Percentiles rank a stretch among this genome's conserved stretches.
Evolutionary conservation across 2,329 filamentous ascomycete genomes (phyloP).

Genomic region (Colletotrichum sansevieriae): DNA sequence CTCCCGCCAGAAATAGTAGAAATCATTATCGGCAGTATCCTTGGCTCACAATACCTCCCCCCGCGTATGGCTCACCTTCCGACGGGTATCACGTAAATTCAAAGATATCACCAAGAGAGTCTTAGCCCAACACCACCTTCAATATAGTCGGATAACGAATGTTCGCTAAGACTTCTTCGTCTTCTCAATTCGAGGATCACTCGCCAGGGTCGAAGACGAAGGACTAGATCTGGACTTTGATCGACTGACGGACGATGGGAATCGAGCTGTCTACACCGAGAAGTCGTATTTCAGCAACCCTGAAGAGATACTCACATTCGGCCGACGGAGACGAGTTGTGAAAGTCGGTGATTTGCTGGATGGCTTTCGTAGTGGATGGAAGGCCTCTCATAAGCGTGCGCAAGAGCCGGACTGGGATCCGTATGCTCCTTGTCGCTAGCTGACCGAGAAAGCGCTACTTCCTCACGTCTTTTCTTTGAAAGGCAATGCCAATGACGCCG

Average conservation of each 20-base stretch:
- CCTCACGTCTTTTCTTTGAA: constrained; percentile 35
- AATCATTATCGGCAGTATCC: constrained; percentile 37
- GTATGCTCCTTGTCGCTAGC: fast-evolving
- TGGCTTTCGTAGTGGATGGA: background rate
- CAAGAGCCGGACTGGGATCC: background rate
- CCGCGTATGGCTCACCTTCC: constrained; percentile 40
- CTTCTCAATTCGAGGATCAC: background rate
- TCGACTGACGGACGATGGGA: background rate
- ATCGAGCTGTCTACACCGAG: background rate
- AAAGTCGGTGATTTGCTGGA: background rate
- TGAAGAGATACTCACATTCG: background rate
- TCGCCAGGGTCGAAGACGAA: background rate
- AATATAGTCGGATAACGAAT: constrained; percentile 31
- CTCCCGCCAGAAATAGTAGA: constrained; percentile 41
- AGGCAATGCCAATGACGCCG: constrained; percentile 40
- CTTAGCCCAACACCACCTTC: constrained; percentile 37
- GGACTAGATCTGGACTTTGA: background rate
- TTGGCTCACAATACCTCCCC: constrained; percentile 40
- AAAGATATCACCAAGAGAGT: constrained; percentile 38
- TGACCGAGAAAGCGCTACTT: background rate
- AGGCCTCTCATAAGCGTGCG: background rate
- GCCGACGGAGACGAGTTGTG: background rate
- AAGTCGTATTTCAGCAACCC: background rate
- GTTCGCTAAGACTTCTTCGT: constrained; percentile 23
- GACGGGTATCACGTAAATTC: constrained; percentile 37